Evolutionary conservation across 2,329 filamentous ascomycete genomes (phyloP).

Genomic region (Ilyonectria mors-panacis): DNA sequence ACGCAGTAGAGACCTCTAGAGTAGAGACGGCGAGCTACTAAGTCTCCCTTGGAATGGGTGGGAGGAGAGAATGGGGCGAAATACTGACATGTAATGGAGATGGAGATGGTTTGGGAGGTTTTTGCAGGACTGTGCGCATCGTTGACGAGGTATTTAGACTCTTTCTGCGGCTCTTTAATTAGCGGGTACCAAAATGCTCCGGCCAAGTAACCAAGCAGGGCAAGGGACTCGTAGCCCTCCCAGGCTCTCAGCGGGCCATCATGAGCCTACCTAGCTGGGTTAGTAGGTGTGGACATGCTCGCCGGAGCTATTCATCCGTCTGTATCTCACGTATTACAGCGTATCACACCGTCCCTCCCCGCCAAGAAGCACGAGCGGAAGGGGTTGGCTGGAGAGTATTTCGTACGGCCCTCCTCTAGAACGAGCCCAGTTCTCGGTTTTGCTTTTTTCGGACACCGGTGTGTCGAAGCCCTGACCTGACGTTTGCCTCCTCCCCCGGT

Average conservation of each 20-base stretch:
- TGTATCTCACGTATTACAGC: neutral
- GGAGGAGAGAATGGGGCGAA: neutral
- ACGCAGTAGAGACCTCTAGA: neutral
- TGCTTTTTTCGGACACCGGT: slow-evolving; percentile 4
- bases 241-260: neutral
- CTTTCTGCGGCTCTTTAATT: no score
- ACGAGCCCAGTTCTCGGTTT: no score
- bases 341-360: no score
- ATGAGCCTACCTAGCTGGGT: neutral
- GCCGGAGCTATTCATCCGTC: slow-evolving; percentile 8
- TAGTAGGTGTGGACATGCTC: neutral
- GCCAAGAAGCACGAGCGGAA: neutral
- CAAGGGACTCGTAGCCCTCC: neutral
- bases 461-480: neutral
- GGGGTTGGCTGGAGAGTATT: neutral
- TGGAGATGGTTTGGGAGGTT: neutral
- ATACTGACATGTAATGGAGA: neutral
- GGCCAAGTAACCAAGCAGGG: no score
- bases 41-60: neutral
- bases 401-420: no score
- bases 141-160: no score
- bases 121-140: neutral
- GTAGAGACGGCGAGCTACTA: neutral
- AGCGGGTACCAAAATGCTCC: no score
- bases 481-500: neutral